Evolutionary conservation across 164 flowering plant genomes (phyloP).

Genomic region (Liquidambar formosana): DNA sequence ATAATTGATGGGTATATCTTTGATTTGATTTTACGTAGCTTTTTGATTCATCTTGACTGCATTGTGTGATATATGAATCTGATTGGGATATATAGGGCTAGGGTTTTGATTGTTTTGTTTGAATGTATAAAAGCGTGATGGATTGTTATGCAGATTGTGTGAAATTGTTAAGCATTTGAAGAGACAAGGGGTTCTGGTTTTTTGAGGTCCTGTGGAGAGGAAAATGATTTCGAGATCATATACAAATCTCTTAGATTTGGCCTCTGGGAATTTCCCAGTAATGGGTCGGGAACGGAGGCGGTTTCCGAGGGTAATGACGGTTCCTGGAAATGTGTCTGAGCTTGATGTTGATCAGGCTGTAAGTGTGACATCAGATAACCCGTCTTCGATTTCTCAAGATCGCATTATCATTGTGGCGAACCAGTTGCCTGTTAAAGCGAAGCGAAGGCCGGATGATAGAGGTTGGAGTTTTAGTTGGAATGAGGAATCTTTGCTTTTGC

Average conservation of each 20-base stretch:
- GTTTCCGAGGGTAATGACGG: slow-evolving; percentile 41
- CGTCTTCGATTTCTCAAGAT: slow-evolving; percentile 30
- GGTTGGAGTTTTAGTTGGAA: slow-evolving; percentile 48
- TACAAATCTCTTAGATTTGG: slow-evolving; percentile 45
- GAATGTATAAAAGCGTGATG: neutral
- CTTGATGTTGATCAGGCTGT: slow-evolving; percentile 38
- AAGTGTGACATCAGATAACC: slow-evolving; percentile 36
- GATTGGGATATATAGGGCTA: slow-evolving; percentile 1
- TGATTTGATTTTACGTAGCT: neutral
- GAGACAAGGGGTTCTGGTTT: neutral
- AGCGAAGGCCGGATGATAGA: slow-evolving; percentile 29
- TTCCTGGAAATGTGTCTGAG: slow-evolving; percentile 34
- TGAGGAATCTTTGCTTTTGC: slow-evolving; percentile 42
- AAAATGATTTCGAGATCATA: slow-evolving; percentile 48
- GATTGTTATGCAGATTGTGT: slow-evolving; percentile 1
- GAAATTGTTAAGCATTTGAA: neutral
- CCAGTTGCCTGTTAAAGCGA: slow-evolving; percentile 38
- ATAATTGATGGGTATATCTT: neutral
- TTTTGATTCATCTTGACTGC: neutral
- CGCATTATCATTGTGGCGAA: slow-evolving; percentile 49
- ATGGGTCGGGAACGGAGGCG: slow-evolving; percentile 29
- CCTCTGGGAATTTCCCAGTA: slow-evolving; percentile 42
- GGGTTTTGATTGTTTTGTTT: neutral
- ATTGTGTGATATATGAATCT: neutral
- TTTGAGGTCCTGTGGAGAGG: neutral